Conservation (phyloP, 768 basidiomycete genomes). For the Agaricus sinodeliciosus region DNA sequence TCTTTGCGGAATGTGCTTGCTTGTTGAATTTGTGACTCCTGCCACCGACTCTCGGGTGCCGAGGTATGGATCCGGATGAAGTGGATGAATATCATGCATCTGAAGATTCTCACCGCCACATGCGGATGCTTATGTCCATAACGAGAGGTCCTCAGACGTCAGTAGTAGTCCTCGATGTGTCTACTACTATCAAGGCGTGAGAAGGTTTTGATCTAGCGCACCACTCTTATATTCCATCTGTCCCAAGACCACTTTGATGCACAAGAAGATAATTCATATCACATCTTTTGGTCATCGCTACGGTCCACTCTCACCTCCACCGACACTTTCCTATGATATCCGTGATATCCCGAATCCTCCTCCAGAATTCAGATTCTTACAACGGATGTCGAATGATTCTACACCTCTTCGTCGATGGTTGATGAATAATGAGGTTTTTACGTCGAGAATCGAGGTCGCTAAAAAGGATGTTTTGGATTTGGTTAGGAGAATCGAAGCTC, state of each 20-base stretch:
- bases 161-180: too few relatives aligned
- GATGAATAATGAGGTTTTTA: neutral
- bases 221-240: too few relatives aligned
- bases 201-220: too few relatives aligned
- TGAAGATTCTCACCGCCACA: slow-evolving; percentile 12
- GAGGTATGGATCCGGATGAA: slow-evolving; percentile 17
- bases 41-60: too few relatives aligned
- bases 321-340: slow-evolving; percentile 2
- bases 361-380: neutral
- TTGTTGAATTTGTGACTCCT: too few relatives aligned
- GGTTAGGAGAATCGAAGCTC: neutral
- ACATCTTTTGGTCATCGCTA: neutral
- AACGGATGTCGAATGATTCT: neutral
- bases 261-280: neutral
- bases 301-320: neutral
- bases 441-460: neutral
- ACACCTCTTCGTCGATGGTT: slow-evolving; percentile 4
- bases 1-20: too few relatives aligned
- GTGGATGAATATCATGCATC: slow-evolving; percentile 16
- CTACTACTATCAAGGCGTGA: too few relatives aligned
- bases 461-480: neutral
- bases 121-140: neutral
- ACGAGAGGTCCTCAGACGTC: neutral
- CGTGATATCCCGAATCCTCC: slow-evolving; percentile 7
- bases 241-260: too few relatives aligned